phyloP scores from a whole-genome alignment of 371 early-diverging fungal species.

The Lichtheimia corymbifera region DNA sequence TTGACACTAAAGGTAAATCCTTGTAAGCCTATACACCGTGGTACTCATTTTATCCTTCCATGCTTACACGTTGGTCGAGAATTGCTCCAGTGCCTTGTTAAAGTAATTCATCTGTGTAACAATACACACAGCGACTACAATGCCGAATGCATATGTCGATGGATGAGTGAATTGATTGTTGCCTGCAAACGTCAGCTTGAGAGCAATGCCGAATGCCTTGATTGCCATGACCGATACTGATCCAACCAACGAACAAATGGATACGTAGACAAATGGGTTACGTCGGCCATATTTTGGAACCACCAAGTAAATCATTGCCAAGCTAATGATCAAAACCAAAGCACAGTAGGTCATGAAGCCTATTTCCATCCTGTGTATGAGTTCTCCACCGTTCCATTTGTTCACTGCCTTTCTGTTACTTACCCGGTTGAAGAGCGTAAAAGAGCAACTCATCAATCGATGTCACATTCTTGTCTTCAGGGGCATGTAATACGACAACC shows the following conservation, averaged over 20 bases:
- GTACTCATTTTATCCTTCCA: not conserved
- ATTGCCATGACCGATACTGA: conserved; percentile 89
- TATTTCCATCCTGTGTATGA: conserved; percentile 13
- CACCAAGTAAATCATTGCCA: conserved; percentile 78
- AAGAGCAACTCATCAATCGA: conserved; percentile 68
- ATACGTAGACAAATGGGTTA: conserved; percentile 83
- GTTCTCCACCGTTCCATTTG: not conserved
- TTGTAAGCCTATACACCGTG: not conserved
- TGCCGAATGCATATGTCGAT: conserved; percentile 84
- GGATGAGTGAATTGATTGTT: conserved; percentile 87
- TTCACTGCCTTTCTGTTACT: conserved; percentile 1
- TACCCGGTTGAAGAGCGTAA: conserved; percentile 73
- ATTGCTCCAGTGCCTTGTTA: conserved; percentile 91
- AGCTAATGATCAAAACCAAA: conserved; percentile 58
- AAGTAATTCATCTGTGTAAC: conserved; percentile 95
- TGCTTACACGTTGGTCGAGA: conserved; percentile 81
- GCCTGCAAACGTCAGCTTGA: conserved; percentile 89
- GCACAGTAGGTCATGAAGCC: conserved; percentile 82
- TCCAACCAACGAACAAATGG: conserved; percentile 88
- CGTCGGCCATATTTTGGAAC: conserved; percentile 79
- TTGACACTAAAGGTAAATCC: conserved; percentile 62
- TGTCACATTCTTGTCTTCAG: conserved; percentile 75
- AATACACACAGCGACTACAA: conserved; percentile 80
- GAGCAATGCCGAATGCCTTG: conserved; percentile 90
- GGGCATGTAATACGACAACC: conserved; percentile 87